A percentile compares a stretch with the other conserved stretches of the same genome.
These are phyloP conservation scores for Themeda triandra DNA, from an alignment of 176 grass and related monocot species.

Conservation along the genomic window DNA sequence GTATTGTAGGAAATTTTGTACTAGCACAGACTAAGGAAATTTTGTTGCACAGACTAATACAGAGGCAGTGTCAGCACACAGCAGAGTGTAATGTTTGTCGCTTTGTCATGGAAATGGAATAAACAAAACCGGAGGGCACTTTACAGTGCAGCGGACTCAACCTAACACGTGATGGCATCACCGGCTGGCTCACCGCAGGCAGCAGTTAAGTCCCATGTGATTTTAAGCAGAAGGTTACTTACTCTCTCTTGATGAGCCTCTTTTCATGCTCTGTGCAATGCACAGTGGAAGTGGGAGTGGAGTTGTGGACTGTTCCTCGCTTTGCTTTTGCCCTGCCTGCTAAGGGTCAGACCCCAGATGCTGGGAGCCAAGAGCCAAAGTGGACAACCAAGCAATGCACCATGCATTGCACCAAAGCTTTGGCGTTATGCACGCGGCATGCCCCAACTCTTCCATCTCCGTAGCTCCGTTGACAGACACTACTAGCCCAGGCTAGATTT, in stretches of 20 bases:
- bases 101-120: neutral
- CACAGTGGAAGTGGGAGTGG: neutral
- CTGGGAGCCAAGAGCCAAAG: neutral
- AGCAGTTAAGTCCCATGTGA: neutral
- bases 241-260: neutral
- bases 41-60: too few species aligned
- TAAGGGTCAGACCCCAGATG: slow-evolving; percentile 20
- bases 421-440: neutral
- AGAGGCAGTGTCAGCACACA: neutral
- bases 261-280: slow-evolving; percentile 4
- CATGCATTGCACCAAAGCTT: neutral
- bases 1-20: too few species aligned
- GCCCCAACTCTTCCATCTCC: neutral
- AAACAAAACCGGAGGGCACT: neutral
- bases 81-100: neutral
- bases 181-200: neutral
- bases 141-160: slow-evolving; percentile 38
- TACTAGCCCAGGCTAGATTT: neutral
- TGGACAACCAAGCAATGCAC: neutral
- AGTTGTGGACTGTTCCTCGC: neutral
- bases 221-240: neutral
- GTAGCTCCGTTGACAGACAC: neutral
- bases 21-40: too few species aligned
- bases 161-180: slow-evolving; percentile 44
- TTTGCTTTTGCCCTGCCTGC: neutral